Evolutionary conservation across 768 basidiomycete genomes (phyloP), one percentile per base, ranked within the genome.

Genomic region (Porpolomopsis calyptriformis): DNA sequence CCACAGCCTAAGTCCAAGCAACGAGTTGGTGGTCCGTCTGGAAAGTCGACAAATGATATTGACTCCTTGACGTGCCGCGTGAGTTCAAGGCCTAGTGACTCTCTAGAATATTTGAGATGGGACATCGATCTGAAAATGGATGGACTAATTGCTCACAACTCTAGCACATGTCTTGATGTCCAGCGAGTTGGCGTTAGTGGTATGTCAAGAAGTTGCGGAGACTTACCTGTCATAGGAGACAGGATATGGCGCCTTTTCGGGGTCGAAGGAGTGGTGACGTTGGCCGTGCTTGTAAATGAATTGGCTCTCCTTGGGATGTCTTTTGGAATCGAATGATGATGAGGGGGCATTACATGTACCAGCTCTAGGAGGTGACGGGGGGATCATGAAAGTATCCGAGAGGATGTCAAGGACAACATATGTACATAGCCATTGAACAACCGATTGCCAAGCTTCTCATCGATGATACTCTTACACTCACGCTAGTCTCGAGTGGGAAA

Each of bases 221-320:
- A 43, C 42, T 43, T 16, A 29, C 42, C 69, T 71, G 57, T 85
- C 79, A 58, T 85, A 87, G 20, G 76, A 80, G 29, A 83, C 57
- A 1, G 85, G 85, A 65, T 88, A 88, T 2, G 84, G 85, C 2
- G 82, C 85, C 64, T 87, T 85, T 58, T 84, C 81, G 31, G 70
- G 71, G 50, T 80, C 79, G 55, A 78, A 80, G 14, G 74, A 69
- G 57, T 86, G 85, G 49, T 82, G 78, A 45, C 69, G 69, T 39
- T 73, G 74, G 38, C 83, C 83, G 54, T 80, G 58, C 54, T 80
- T 82, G 52, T 63, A 57, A 35, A 72, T 56, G 56, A 82, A 83
- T 40, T 72, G 73, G 46, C 66, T 71, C 58, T 83, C 80, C 59
- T 74, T 82, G 11, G 60, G 60, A 40, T 55, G 60, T 46, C 71